Evolutionary conservation across 768 basidiomycete species (phyloP).

Genomic region (Leccinum olivaceopallidum): DNA sequence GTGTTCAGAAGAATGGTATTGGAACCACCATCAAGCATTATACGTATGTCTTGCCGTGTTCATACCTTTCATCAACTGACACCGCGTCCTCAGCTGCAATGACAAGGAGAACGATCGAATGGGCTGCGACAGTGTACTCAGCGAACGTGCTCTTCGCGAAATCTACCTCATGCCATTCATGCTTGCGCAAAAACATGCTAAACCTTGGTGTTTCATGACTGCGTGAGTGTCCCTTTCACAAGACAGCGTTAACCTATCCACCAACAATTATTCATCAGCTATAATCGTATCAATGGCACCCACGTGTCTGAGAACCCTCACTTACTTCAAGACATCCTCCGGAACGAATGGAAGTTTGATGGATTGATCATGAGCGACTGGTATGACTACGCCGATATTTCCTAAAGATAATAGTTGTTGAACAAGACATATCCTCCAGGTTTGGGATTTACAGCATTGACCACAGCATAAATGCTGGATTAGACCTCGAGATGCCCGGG

Average conservation of each 20-base stretch:
- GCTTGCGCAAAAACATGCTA: constrained; percentile 49
- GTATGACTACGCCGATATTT: constrained; percentile 35
- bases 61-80: not conserved
- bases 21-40: constrained; percentile 83
- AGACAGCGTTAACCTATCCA: not conserved
- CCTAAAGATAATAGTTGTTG: not conserved
- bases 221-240: constrained; percentile 42
- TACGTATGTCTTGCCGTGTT: constrained; percentile 43
- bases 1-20: constrained; percentile 75
- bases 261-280: constrained; percentile 39
- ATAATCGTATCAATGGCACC: constrained; percentile 74
- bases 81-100: constrained; percentile 49
- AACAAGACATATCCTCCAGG: constrained; percentile 38
- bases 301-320: constrained; percentile 67
- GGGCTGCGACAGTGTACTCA: constrained; percentile 54
- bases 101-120: constrained; percentile 81
- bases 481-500: constrained; percentile 83
- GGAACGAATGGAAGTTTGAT: constrained; percentile 75
- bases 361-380: constrained; percentile 83
- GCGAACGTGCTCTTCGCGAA: constrained; percentile 54
- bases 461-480: constrained; percentile 66
- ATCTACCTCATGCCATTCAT: constrained; percentile 66
- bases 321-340: constrained; percentile 60
- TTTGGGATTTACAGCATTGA: constrained; percentile 72
- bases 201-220: constrained; percentile 63